Conservation (phyloP, 2,329 filamentous ascomycete genomes). For the Exophiala xenobiotica region DNA sequence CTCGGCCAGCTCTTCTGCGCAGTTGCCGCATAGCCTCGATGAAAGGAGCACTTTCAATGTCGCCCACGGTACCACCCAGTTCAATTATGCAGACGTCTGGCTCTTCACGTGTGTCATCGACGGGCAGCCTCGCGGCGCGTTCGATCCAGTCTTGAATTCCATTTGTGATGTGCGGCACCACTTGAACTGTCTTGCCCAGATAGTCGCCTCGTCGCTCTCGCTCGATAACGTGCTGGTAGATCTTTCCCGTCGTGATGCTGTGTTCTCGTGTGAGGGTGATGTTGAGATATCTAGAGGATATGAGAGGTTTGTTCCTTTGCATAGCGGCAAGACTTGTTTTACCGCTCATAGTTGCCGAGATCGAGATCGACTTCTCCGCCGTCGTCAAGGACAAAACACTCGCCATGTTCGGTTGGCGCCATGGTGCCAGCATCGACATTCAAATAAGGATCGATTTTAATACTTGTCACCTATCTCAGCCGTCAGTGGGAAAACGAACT, state of each 20-base stretch:
- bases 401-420: constrained; percentile 74
- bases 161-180: constrained; percentile 88
- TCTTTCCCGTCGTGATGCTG: constrained; percentile 97
- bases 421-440: constrained; percentile 69
- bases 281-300: constrained; percentile 62
- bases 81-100: constrained; percentile 91
- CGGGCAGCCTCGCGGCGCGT: constrained; percentile 77
- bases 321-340: not conserved
- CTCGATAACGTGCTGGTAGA: constrained; percentile 86
- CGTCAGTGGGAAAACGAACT: not conserved
- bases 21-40: constrained; percentile 83
- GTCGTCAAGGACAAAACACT: constrained; percentile 84
- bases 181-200: constrained; percentile 83
- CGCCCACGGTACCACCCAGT: constrained; percentile 58
- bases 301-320: not conserved
- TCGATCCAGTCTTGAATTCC: constrained; percentile 92
- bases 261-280: constrained; percentile 80
- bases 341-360: constrained; percentile 71
- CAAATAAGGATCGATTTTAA: constrained; percentile 68
- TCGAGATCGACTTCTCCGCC: constrained; percentile 76
- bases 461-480: constrained; percentile 53
- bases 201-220: constrained; percentile 72
- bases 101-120: constrained; percentile 77
- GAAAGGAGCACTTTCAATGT: constrained; percentile 86
- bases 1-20: constrained; percentile 66